Conservation (phyloP, 140 eudicot species). For the Anethum foeniculum region DNA sequence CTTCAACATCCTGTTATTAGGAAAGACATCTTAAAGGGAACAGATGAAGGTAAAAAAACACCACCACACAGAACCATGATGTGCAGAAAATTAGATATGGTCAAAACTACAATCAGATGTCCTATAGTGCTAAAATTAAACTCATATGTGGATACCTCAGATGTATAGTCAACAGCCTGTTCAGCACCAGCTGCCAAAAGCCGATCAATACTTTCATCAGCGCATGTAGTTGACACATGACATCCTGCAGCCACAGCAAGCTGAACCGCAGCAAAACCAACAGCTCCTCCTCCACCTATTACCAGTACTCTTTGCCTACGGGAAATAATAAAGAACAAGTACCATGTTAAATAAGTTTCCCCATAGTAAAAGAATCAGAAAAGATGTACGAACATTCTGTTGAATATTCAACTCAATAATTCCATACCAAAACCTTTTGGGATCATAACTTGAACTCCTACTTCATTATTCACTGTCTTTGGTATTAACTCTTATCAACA, state of each 20-base stretch:
- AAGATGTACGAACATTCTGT: too few species aligned
- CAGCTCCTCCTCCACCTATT: constrained; percentile 98
- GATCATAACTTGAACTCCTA: too few species aligned
- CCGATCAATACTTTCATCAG: constrained; percentile 72
- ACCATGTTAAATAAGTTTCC: background rate
- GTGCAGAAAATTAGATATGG: background rate
- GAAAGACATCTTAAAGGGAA: constrained; percentile 6
- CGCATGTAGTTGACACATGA: constrained; percentile 80
- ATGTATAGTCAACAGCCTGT: constrained; percentile 75
- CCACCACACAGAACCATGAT: background rate
- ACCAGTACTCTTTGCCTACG: constrained; percentile 82
- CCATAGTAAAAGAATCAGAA: background rate
- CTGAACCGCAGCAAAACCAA: constrained; percentile 87
- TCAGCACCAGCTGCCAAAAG: constrained; percentile 82
- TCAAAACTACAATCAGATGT: background rate
- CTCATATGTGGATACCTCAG: constrained; percentile 47
- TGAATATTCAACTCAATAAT: too few species aligned
- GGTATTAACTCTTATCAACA: too few species aligned
- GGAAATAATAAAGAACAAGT: background rate
- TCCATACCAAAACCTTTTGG: too few species aligned
- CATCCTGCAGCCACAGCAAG: constrained; percentile 83
- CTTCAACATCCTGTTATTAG: constrained; percentile 58
- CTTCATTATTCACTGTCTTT: too few species aligned
- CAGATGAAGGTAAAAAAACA: background rate
- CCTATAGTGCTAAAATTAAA: background rate